Base-by-base conservation (phyloP, 805 yeast genomes). In the Sugiyamaella smithiae region DNA sequence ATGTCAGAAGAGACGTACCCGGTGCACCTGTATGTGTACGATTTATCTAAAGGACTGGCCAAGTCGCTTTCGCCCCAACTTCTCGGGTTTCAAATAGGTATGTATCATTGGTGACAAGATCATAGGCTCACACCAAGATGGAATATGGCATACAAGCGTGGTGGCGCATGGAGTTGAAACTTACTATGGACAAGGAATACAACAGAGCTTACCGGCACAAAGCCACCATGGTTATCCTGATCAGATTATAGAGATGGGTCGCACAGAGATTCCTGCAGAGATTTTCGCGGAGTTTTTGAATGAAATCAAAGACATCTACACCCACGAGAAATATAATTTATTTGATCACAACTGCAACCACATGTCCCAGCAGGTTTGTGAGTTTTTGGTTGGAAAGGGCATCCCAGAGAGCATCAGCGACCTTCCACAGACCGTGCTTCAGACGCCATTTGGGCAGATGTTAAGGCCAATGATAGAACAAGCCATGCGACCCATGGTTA, bases 311-410 rank as follows among this genome's bases (percentile, higher is more conserved):
- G 69, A 69, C 8, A 76, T 72, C 50, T 81, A 72, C 56, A 61
- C 69, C 12, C 74, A 80, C 6, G 68, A 67, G 6, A 68, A 64
- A 32, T 82, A 82, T 65, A 79, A 80, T 54, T 62, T 82, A 50
- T 80, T 82, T 50, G 72, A 73, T 46, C 82, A 82, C 63, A 82
- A 82, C 59, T 82, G 88, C 64, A 82, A 82, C 64, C 83, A 84
- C 64, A 82, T 83, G 65, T 72, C 84, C 16, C 75, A 81, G 55
- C 80, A 75, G 40, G 59, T 78, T 48, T 58, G 78, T 36, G 80
- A 81, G 57, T 82, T 82, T 53, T 63, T 81, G 50, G 80, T 77
- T 20, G 85, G 82, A 5, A 67, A 69, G 49, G 72, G 67, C 44
- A 68, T 83, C 33, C 88, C 85, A 9, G 70, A 69, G 17, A 67